Conservation (phyloP, 768 basidiomycete species). For the Psilocybe subaeruginosa region DNA sequence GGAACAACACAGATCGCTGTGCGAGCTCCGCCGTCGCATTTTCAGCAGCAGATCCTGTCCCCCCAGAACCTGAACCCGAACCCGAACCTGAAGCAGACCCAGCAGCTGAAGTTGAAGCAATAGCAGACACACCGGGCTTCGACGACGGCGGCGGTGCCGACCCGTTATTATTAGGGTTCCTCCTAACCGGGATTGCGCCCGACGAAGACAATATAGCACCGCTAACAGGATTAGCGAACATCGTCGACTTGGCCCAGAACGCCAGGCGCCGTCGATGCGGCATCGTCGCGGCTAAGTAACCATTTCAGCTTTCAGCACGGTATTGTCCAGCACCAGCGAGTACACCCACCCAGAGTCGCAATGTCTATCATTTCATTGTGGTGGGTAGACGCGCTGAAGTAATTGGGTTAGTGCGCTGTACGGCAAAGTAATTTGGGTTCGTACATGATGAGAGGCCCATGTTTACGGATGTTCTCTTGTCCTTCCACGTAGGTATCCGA, state of each 20-base stretch:
- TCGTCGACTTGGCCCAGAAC: conserved; percentile 72
- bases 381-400: conserved; percentile 56
- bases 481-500: conserved; percentile 62
- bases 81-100: conserved; percentile 4
- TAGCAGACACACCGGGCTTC: no score
- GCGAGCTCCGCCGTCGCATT: conserved; percentile 9
- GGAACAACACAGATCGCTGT: conserved; percentile 50
- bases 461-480: conserved; percentile 53
- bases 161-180: conserved; percentile 49
- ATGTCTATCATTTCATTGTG: conserved; percentile 74
- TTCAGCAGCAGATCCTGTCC: no score
- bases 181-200: conserved; percentile 73
- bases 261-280: conserved; percentile 61
- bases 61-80: conserved; percentile 1
- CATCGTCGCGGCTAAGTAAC: conserved; percentile 50
- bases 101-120: not conserved
- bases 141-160: no score
- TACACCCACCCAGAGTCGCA: conserved; percentile 41
- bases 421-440: conserved; percentile 16
- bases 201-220: conserved; percentile 58
- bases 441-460: conserved; percentile 66
- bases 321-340: not conserved
- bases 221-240: conserved; percentile 62
- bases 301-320: not conserved
- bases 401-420: not conserved